Evolutionary conservation across 495 filamentous ascomycete genomes (phyloP), one percentile per base, ranked within the genome.

Genomic region (Penicillium daleae): DNA sequence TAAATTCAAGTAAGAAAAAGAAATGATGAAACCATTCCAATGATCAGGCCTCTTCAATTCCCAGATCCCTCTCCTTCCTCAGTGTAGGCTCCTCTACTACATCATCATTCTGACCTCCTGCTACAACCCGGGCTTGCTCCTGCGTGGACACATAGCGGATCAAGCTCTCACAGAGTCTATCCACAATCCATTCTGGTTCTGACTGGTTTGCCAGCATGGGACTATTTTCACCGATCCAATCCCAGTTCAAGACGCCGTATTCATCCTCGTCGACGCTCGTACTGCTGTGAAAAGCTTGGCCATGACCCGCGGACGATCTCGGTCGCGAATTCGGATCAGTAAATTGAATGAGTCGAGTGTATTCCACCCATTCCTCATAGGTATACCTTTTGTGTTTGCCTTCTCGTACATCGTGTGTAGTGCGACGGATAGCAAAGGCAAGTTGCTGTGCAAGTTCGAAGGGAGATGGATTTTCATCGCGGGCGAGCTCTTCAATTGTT

Each of bases 331-430:
- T 60, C 12, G 79, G 76, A 44, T 82, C 68, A 2, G 82, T 86
- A 63, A 87, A 87, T 6, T 82, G 80, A 32, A 89, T 89, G 50
- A 89, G 65, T 19, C 80, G 78, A 22, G 85, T 87, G 35, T 84
- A 85, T 49, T 86, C 80, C 12, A 83, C 85, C 87, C 87, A 89
- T 65, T 89, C 86, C 63, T 88, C 86, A 60, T 87, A 89, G 4
- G 59, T 71, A 62, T 89, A 89, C 19, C 73, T 67, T 60, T 81
- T 84, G 1, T 67, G 70, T 27, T 76, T 68, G 1, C 74, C 67
- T 6, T 62, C 62, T 2, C 73, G 69, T 12, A 81, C 76, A 66
- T 89, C 81, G 26, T 80, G 67, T 4, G 83, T 78, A 6, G 78
- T 77, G 26, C 65, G 71, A 0, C 82, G 79, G 57, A 89, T 87